Conservation (phyloP, 2,329 filamentous ascomycete genomes). For the Epicoccum nigrum region DNA sequence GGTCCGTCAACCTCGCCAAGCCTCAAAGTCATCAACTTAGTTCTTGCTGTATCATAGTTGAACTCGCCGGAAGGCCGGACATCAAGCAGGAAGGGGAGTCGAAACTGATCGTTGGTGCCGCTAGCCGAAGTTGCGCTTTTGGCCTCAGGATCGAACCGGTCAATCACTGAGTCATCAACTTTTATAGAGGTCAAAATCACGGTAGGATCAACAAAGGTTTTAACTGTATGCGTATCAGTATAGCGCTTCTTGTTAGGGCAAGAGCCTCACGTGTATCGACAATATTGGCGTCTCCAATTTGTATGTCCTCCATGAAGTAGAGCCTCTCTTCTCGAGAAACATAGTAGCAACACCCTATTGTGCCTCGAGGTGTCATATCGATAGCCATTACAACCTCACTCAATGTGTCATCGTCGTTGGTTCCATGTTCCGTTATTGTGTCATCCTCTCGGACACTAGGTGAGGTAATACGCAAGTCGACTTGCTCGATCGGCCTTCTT, state of each 20-base stretch:
- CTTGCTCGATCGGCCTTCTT: not conserved
- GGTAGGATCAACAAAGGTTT: constrained; percentile 66
- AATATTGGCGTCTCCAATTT: constrained; percentile 70
- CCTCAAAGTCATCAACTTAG: constrained; percentile 67
- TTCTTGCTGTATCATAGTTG: constrained; percentile 67
- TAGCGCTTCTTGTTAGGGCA: not conserved
- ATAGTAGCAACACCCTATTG: constrained; percentile 85
- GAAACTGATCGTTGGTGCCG: constrained; percentile 53
- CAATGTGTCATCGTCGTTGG: constrained; percentile 57
- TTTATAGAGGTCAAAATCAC: constrained; percentile 63
- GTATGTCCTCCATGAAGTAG: constrained; percentile 77
- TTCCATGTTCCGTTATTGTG: constrained; percentile 9
- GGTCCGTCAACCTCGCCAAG: constrained; percentile 56
- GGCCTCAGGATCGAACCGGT: constrained; percentile 53
- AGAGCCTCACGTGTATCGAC: constrained; percentile 52
- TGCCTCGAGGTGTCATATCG: constrained; percentile 71
- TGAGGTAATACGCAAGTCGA: constrained; percentile 1
- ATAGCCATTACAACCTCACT: constrained; percentile 81
- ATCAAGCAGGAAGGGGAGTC: constrained; percentile 68
- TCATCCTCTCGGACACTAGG: constrained; percentile 8
- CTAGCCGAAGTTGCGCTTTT: constrained; percentile 40
- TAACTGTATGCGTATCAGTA: constrained; percentile 53
- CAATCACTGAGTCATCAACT: constrained; percentile 57
- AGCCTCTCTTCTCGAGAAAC: constrained; percentile 71
- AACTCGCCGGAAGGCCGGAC: constrained; percentile 76